Base-by-base conservation (phyloP, 352 stramenopile genomes). In the Phytopythium kandeliae region DNA sequence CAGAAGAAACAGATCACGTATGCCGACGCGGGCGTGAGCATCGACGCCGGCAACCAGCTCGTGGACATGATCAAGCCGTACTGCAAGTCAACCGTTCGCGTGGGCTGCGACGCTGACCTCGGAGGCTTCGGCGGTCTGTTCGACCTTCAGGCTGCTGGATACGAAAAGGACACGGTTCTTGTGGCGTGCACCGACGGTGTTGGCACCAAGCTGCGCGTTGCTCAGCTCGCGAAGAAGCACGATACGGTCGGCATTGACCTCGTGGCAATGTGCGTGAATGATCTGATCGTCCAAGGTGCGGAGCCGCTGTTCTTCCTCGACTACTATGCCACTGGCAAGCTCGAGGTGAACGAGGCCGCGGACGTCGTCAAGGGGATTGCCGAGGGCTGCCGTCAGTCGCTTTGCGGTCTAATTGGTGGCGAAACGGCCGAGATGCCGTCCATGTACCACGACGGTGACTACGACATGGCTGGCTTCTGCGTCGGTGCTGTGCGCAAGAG, bases 181-280 rank as follows among this genome's bases (percentile, higher is more conserved):
- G 97, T 99, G 51, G 95, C 95, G 35, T 97, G 95, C 44, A 98
- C 95, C 12, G 96, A 99, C 81, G 97, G 97, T 60, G 97, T 99
- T 33, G 97, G 97, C 45, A 99, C 97, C 45, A 99, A 99, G 73
- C 82, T 99, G 48, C 92, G 90, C 54, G 84, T 94, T 21, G 86
- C 85, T 12, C 80, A 92, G 60, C 60, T 88, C 13, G 70, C 77
- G 38, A 92, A 90, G 48, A 97, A 96, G 74, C 96, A 99, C 67
- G 79, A 98, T 68, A 97, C 88, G 10, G 89, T 99, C 48, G 96
- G 96, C 34, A 97, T 99, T 51, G 96, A 99, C 77, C 88, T 99
- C 31, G 96, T 99, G 30, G 96, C 97, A 37, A 99, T 99, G 97
- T 99, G 96, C 61, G 97, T 99, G 41, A 99, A 99, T 76, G 97